Evolutionary conservation across 192 early-diverging fungal species (phyloP), one percentile per base, ranked within the genome.

Genomic region (Gaertneriomyces semiglobifer): DNA sequence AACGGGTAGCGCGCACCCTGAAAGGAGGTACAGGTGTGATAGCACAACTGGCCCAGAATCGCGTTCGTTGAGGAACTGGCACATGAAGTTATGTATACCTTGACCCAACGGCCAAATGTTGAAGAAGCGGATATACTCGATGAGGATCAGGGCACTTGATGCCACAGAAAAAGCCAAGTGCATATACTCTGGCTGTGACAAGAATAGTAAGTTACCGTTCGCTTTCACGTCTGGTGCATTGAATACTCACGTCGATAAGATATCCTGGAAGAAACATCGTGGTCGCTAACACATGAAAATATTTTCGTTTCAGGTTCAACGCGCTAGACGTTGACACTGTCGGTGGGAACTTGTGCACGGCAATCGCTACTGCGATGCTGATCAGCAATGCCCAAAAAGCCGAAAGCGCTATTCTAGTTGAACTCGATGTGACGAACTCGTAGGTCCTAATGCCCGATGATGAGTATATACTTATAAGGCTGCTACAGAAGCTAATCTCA

Each of bases 1-100:
- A 25, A 97, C 88, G 0, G 94, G 90, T 16, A 86, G 63, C 2
- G 94, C 94, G 71, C 96, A 98, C 6, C 96, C 96, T 19, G 92
- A 41, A 7, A 98, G 71, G 16, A 98, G 76, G 59, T 95, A 95
- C 45, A 97, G 74, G 64, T 98, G 96, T 39, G 90, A 88, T 4
- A 96, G 73, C 6, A 98, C 89, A 38, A 89, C 82, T 0, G 85
- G 83, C 18, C 94, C 96, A 3, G 83, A 72, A 62, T 98, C 96
- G 9, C 91, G 84, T 44, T 80, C 73, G 61, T 96, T 93, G n/a
- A 92, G 78, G 73, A 98, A 98, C 42, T 81, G 79, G 16, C 77
- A 70, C 69, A 97, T 56, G 65, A 95, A 97, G 10, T 73, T 57
- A 42, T 89, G 78, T 4, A 98, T 79, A 44, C 70, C 66, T 7